These are phyloP conservation scores for Penicillium verrucosum DNA, from an alignment of 2,329 filamentous ascomycete species.

Conservation along the genomic window DNA sequence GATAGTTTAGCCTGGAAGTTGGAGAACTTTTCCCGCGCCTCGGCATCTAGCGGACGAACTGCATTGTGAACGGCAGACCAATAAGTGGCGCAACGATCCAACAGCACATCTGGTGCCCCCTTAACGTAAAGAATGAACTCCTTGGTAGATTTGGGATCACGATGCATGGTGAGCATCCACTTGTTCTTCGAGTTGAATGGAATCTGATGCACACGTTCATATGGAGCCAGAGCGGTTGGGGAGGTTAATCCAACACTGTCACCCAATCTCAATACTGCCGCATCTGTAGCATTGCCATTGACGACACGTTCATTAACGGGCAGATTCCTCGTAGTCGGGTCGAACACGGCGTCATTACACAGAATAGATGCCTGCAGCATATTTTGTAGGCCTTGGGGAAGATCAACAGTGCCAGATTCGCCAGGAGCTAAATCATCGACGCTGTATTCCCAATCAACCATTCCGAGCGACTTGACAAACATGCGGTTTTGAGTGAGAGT, in stretches of 20 bases:
- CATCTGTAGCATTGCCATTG: constrained; percentile 74
- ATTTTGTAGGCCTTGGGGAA: constrained; percentile 51
- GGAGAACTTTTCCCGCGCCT: constrained; percentile 51
- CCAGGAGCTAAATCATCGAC: constrained; percentile 17
- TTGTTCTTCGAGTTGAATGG: constrained; percentile 84
- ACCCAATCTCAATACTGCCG: constrained; percentile 68
- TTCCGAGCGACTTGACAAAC: constrained; percentile 51
- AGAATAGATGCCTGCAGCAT: constrained; percentile 62
- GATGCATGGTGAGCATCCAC: constrained; percentile 65
- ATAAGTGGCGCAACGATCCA: constrained; percentile 61
- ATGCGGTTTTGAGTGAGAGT: constrained; percentile 62
- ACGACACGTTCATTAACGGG: constrained; percentile 63
- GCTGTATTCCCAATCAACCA: constrained; percentile 25
- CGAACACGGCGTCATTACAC: constrained; percentile 74
- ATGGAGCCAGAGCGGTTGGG: constrained; percentile 54
- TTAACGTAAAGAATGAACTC: constrained; percentile 56
- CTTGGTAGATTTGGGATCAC: constrained; percentile 33
- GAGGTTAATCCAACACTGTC: constrained; percentile 61
- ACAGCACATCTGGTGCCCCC: constrained; percentile 71
- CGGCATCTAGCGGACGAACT: constrained; percentile 50
- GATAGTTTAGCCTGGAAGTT: constrained; percentile 66
- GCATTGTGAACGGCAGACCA: constrained; percentile 56
- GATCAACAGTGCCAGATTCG: constrained; percentile 12
- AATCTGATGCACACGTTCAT: constrained; percentile 65
- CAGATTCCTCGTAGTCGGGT: constrained; percentile 59